phyloP scores from a whole-genome alignment of 306 rosid species.

The Quercus wislizeni region DNA sequence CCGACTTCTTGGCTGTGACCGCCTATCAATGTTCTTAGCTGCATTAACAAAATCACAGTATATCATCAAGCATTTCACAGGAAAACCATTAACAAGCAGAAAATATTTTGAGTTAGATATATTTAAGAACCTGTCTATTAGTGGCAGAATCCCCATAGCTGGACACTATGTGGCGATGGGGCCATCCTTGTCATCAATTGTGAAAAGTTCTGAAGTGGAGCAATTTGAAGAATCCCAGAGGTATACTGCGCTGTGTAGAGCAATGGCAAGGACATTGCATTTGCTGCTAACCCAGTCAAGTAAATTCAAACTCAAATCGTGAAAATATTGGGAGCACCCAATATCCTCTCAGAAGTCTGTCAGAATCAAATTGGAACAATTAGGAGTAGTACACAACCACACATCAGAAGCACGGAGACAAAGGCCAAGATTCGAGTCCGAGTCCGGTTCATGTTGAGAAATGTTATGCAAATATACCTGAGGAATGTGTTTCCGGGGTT shows the following conservation, averaged over 20 bases:
- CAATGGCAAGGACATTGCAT: constrained; percentile 54
- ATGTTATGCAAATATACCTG: constrained; percentile 34
- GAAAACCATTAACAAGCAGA: background rate
- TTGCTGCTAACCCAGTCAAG: constrained; percentile 66
- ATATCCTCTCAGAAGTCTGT: constrained; percentile 73
- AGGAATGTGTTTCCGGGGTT: constrained; percentile 58
- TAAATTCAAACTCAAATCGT: constrained; percentile 69
- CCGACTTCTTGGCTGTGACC: constrained; percentile 65
- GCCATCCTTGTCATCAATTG: constrained; percentile 64
- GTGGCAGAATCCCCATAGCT: constrained; percentile 71
- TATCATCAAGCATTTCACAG: background rate
- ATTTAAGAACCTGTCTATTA: constrained; percentile 33
- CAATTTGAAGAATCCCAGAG: constrained; percentile 66
- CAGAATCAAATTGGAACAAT: background rate
- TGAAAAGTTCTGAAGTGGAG: constrained; percentile 60
- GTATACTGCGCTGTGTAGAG: constrained; percentile 59
- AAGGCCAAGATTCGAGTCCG: too few relatives aligned
- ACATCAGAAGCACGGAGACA: background rate
- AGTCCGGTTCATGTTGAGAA: too few relatives aligned
- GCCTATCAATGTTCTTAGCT: constrained; percentile 62
- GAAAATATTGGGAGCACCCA: constrained; percentile 81
- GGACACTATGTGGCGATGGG: constrained; percentile 71
- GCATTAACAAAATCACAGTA: constrained; percentile 17
- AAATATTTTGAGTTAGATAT: background rate
- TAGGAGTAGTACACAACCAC: background rate